Base-by-base conservation (phyloP, 345 rosid genomes). In the Lepidium aucheri region DNA sequence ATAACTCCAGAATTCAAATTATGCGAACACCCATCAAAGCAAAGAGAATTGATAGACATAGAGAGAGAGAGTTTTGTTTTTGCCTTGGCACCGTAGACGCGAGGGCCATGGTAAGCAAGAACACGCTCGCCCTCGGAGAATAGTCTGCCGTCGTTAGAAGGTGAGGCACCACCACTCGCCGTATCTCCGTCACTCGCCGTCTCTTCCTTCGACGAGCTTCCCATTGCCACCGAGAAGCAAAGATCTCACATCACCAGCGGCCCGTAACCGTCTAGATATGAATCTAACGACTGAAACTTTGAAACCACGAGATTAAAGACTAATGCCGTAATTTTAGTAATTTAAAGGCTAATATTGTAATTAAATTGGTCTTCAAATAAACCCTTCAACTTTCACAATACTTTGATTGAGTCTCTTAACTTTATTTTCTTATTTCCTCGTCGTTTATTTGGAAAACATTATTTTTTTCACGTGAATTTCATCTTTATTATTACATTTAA, bases 71-170 rank as follows among this genome's bases (percentile, higher is more conserved):
- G 22, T 18, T 1, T 1, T 33, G 6, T 3, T 13, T 44, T 59
- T 81, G 80, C 99, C 97, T 94, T 94, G 70, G 99, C 97, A 73
- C 88, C 93, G 76, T 90, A 94, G 82, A 94, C 83, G 80, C 96
- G 86, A 73, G 96, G 97, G 39, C 96, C 97, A 76, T 90, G 97
- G 78, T 82, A 94, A 42, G 97, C 97, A 51, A 94, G 92, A 64
- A 90, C 96, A 63, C 92, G 92, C 70, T 93, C 97, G 38, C 98
- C 97, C 38, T 90, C 97, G 26, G 88, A 47, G 81, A 90, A 93
- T 70, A 85, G 50, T 42, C 75, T 68, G 1, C 80, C 63, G 58
- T 85, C 78, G 51, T 73, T 58, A 55, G 95, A 72, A 8, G 83
- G 89, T 13, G 90, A 85, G 14, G 85, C 72, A 76, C 82, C 88